Conservation (phyloP, 768 basidiomycete species). For the Tricholoma hemisulphureum region DNA sequence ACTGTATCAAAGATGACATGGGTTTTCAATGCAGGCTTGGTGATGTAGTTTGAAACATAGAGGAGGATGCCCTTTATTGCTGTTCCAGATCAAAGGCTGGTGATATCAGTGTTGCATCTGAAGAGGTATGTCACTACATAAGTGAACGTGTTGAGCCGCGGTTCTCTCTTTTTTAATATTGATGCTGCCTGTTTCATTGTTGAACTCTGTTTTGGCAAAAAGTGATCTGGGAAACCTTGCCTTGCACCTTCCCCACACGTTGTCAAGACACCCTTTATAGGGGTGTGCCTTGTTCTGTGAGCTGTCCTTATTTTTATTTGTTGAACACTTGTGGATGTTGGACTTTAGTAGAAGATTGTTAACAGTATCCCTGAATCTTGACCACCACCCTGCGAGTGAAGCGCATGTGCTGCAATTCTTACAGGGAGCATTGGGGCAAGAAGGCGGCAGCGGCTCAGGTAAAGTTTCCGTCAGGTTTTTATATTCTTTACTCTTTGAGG, state of each 20-base stretch:
- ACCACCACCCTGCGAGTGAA: slow-evolving; percentile 11
- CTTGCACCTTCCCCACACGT: slow-evolving; percentile 28
- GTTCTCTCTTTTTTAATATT: slow-evolving; percentile 33
- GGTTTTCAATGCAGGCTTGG: slow-evolving; percentile 38
- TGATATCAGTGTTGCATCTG: slow-evolving; percentile 39
- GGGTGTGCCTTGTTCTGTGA: slow-evolving; percentile 1
- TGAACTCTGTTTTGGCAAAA: slow-evolving; percentile 17
- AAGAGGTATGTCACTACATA: slow-evolving; percentile 30
- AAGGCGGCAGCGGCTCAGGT: slow-evolving; percentile 20
- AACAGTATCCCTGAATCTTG: slow-evolving; percentile 13
- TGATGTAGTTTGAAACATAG: slow-evolving; percentile 45
- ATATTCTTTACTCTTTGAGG: not conserved
- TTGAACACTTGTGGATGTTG: slow-evolving; percentile 30
- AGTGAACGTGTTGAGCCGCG: slow-evolving; percentile 36
- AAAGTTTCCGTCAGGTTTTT: slow-evolving; percentile 19
- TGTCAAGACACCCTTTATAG: slow-evolving; percentile 24
- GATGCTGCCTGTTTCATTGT: slow-evolving; percentile 25
- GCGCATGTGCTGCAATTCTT: not conserved
- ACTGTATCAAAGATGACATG: slow-evolving; percentile 36
- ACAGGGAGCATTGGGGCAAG: not conserved
- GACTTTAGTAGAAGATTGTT: slow-evolving; percentile 29
- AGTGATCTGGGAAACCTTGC: slow-evolving; percentile 34
- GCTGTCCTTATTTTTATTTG: slow-evolving; percentile 9
- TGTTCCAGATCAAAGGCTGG: slow-evolving; percentile 38
- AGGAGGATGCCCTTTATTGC: slow-evolving; percentile 35